Conservation (phyloP, 2,329 filamentous ascomycete genomes). For the Penicillium glabrum region DNA sequence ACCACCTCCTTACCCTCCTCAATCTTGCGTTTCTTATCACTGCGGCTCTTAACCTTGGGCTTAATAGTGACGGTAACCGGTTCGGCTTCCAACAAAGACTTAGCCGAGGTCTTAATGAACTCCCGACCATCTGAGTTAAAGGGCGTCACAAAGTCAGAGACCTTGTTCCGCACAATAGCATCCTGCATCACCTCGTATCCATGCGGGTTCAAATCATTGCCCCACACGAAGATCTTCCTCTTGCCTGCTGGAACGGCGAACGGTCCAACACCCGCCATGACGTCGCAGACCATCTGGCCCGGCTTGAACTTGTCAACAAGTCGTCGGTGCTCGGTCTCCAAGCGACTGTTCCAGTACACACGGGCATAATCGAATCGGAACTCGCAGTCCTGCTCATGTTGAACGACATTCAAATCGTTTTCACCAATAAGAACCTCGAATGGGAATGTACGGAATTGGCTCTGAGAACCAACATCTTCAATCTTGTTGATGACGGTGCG, state of each 20-base stretch:
- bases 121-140: conserved; percentile 79
- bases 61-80: conserved; percentile 57
- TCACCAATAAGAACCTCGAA: conserved; percentile 87
- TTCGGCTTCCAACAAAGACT: conserved; percentile 47
- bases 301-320: conserved; percentile 73
- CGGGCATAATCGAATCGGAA: conserved; percentile 94
- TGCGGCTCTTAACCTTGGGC: conserved; percentile 36
- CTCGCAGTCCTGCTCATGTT: conserved; percentile 78
- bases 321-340: conserved; percentile 84
- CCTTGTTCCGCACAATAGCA: conserved; percentile 77
- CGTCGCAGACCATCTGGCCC: conserved; percentile 88
- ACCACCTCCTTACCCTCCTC: conserved; percentile 30
- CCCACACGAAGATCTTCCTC: conserved; percentile 89
- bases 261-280: conserved; percentile 96
- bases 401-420: conserved; percentile 78
- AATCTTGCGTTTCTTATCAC: conserved; percentile 22
- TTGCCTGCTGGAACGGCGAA: conserved; percentile 91
- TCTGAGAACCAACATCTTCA: conserved; percentile 81
- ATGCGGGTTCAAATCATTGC: conserved; percentile 94
- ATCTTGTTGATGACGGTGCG: conserved; percentile 95
- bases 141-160: conserved; percentile 69
- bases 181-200: conserved; percentile 71
- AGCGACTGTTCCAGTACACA: conserved; percentile 96
- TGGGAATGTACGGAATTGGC: conserved; percentile 84
- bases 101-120: conserved; percentile 74